Base-by-base conservation (phyloP, 805 yeast species). In the Hanseniaspora nectarophila region DNA sequence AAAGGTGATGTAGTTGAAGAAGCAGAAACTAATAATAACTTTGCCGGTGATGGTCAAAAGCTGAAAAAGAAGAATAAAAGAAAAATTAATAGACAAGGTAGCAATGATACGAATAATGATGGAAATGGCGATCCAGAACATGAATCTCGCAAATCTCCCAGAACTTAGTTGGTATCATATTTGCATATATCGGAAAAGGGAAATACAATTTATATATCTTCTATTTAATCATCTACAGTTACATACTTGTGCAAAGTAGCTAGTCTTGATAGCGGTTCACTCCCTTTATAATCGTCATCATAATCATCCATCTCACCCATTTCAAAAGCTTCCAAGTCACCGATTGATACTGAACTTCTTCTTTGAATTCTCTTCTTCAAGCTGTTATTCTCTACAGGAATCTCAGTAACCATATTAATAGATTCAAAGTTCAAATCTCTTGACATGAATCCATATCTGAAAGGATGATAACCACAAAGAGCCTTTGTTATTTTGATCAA, bases 21-120 rank as follows among this genome's bases (percentile, higher is more conserved):
- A 4, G 61, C 64, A n/a, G 58, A 59, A 0, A 59, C 59, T 16
- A 43, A 52, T 15, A 48, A 39, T 29, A 43, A 39, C 56, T 51
- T 86, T 77, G 61, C 56, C 56, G 95, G 95, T 0, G 72, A 73
- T 54, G 97, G 97, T 0, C 84, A 83, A 59, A 74, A 86, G 1
- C 69, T 88, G 51, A 75, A 95, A 61, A 80, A 78, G 57, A 76
- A 78, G 55, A 75, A 72, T 60, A 86, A 85, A 61, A 72, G 95
- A 50, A 82, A 81, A 56, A 85, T 80, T 52, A 73, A 70, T 43
- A 72, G 67, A 53, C 67, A 67, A 15, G 78, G 77, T 63, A 72
- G 72, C 2, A 70, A 80, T n/a, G 67, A 77, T 33, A 74, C 82
- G 54, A 74, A 77, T n/a, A 85, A 84, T 50, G 86, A 84, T 63